Percentiles rank a stretch among this genome's conserved stretches.
These are phyloP conservation scores for sorghum (Sorghum bicolor) DNA, from an alignment of 176 grass and related monocot species.

Conservation along the genomic window DNA sequence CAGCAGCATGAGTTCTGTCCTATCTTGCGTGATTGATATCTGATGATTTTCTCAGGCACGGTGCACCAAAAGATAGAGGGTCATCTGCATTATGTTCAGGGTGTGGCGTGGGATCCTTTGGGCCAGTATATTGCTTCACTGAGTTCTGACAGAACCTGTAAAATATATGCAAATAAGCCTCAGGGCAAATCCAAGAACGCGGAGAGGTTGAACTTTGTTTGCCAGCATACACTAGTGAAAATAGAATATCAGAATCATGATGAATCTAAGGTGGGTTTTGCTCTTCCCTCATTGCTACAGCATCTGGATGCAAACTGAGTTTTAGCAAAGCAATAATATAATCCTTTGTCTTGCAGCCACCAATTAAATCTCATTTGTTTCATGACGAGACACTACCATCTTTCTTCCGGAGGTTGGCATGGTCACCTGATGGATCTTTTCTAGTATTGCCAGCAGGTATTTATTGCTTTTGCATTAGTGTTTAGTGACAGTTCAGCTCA, in stretches of 20 bases:
- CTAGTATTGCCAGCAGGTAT: slow-evolving; percentile 90
- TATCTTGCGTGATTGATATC: slow-evolving; percentile 18
- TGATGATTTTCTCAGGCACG: slow-evolving; percentile 35
- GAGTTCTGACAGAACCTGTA: slow-evolving; percentile 93
- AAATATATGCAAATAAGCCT: slow-evolving; percentile 90
- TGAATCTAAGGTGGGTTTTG: slow-evolving; percentile 70
- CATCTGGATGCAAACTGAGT: background rate
- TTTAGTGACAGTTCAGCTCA: background rate
- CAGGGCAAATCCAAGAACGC: slow-evolving; percentile 68
- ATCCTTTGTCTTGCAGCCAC: slow-evolving; percentile 49
- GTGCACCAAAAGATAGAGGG: slow-evolving; percentile 87
- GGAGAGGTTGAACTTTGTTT: slow-evolving; percentile 81
- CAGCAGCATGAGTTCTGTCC: background rate
- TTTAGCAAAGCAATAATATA: slow-evolving; percentile 7
- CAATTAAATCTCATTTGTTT: slow-evolving; percentile 78
- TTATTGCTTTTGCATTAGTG: background rate
- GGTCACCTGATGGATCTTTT: slow-evolving; percentile 98
- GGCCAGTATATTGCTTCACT: slow-evolving; percentile 84
- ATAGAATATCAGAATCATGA: slow-evolving; percentile 59
- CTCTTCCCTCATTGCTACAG: slow-evolving; percentile 8
- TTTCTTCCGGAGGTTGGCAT: slow-evolving; percentile 90
- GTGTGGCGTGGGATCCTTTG: slow-evolving; percentile 92
- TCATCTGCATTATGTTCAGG: slow-evolving; percentile 99
- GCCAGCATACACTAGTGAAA: slow-evolving; percentile 71
- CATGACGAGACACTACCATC: slow-evolving; percentile 96